A percentile compares a stretch with the other conserved stretches of the same genome.
Conservation (phyloP, 2,329 filamentous ascomycete genomes). For the Lasiodiplodia sp. region DNA sequence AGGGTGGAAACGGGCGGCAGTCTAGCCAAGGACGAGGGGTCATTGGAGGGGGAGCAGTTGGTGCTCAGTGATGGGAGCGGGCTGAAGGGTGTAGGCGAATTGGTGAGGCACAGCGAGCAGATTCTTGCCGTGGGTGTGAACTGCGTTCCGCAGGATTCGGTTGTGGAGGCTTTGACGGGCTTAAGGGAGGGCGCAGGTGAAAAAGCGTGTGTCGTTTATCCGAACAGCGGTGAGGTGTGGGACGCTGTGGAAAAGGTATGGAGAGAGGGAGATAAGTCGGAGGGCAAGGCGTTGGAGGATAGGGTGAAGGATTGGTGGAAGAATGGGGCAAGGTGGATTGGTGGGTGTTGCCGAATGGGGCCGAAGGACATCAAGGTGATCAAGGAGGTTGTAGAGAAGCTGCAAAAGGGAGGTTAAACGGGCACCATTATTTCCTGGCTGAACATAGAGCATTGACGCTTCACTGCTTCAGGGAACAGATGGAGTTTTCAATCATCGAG, state of each 20-base stretch:
- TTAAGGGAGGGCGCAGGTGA: constrained; percentile 33
- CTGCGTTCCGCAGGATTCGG: constrained; percentile 50
- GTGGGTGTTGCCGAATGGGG: constrained; percentile 57
- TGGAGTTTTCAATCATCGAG: background rate
- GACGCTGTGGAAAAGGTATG: constrained; percentile 50
- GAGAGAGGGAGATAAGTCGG: constrained; percentile 38
- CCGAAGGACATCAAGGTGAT: constrained; percentile 51
- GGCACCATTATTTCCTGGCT: background rate
- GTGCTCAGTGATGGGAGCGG: constrained; percentile 53
- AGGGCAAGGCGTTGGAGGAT: constrained; percentile 38
- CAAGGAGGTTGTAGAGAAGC: constrained; percentile 25
- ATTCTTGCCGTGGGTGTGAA: constrained; percentile 56
- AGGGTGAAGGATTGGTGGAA: constrained; percentile 44
- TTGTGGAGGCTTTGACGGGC: constrained; percentile 42
- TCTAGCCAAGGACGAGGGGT: background rate
- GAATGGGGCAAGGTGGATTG: constrained; percentile 52
- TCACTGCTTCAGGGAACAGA: background rate
- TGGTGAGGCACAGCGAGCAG: constrained; percentile 41
- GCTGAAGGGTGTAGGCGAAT: constrained; percentile 41
- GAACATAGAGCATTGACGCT: background rate
- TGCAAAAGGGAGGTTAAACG: background rate
- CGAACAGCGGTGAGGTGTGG: constrained; percentile 55
- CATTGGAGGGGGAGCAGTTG: constrained; percentile 36
- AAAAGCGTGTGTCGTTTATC: constrained; percentile 16
- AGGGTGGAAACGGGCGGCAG: background rate